These are phyloP conservation scores for Middelhovenomyces tepae DNA, from an alignment of 805 yeast genomes.

Conservation along the genomic window DNA sequence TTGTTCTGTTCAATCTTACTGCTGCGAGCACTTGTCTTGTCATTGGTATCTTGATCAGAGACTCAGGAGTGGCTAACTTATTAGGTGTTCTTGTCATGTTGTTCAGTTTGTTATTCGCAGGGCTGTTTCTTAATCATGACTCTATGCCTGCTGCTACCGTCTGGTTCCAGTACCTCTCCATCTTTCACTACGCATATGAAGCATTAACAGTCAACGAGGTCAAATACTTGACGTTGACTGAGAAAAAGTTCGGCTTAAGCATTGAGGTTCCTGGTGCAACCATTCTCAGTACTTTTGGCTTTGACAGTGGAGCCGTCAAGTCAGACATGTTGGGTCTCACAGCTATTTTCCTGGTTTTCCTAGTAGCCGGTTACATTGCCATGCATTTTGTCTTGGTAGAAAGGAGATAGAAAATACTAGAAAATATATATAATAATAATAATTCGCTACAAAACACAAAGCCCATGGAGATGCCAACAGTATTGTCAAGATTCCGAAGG, in stretches of 20 bases:
- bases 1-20: constrained; percentile 79
- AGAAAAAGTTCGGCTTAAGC: constrained; percentile 83
- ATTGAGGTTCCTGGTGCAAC: constrained; percentile 98
- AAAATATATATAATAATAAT: no score
- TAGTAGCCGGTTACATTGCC: constrained; percentile 63
- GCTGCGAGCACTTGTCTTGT: constrained; percentile 77
- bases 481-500: no score
- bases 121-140: constrained; percentile 82
- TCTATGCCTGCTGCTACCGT: constrained; percentile 46
- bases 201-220: constrained; percentile 90
- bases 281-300: constrained; percentile 90
- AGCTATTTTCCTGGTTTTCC: constrained; percentile 49
- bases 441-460: no score
- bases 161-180: constrained; percentile 74
- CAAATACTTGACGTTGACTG: constrained; percentile 70
- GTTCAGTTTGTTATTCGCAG: constrained; percentile 86
- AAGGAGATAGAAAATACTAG: constrained; percentile 46
- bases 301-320: constrained; percentile 67
- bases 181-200: constrained; percentile 95
- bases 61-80: constrained; percentile 88
- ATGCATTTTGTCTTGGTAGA: constrained; percentile 70
- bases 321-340: constrained; percentile 55
- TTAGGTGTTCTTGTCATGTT: constrained; percentile 74
- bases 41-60: constrained; percentile 79
- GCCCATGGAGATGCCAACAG: no score